These are phyloP conservation scores for Volvariella volvacea DNA, from an alignment of 1,284 basidiomycete species.

Conservation along the genomic window DNA sequence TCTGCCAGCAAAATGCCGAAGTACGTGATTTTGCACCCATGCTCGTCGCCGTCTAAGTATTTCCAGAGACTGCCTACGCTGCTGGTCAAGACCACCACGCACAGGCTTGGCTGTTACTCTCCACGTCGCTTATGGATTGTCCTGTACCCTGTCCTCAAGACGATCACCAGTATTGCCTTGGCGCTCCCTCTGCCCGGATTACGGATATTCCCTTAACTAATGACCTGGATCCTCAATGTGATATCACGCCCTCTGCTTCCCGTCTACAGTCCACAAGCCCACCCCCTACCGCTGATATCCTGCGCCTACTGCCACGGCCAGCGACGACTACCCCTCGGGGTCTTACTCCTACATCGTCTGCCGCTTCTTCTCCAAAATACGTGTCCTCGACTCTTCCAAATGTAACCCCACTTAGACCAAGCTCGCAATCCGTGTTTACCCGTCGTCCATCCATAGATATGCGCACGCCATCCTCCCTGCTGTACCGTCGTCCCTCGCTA, in stretches of 20 bases:
- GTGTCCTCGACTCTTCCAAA: conserved; percentile 32
- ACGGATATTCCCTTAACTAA: too few species aligned
- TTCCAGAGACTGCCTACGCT: conserved; percentile 49
- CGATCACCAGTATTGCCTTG: too few species aligned
- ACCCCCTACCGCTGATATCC: neutral
- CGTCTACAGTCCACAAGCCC: too few species aligned
- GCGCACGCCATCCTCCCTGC: conserved; percentile 13
- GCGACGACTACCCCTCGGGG: conserved; percentile 22
- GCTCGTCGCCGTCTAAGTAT: conserved; percentile 5
- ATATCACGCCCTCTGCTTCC: too few species aligned
- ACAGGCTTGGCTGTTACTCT: conserved; percentile 65
- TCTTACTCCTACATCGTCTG: conserved; percentile 49
- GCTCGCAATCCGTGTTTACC: conserved; percentile 28
- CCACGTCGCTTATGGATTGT: conserved; percentile 47
- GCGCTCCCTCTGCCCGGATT: too few species aligned
- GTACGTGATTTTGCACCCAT: conserved; percentile 22
- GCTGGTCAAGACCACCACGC: conserved; percentile 57
- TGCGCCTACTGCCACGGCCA: conserved; percentile 22
- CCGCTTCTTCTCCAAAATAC: conserved; percentile 52
- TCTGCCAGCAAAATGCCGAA: conserved; percentile 57
- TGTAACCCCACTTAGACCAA: conserved; percentile 22
- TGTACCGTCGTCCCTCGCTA: conserved; percentile 25
- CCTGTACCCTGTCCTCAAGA: conserved; percentile 24
- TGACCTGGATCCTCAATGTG: too few species aligned
- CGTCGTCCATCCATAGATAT: conserved; percentile 31